phyloP scores from a whole-genome alignment of 176 grass and related monocot genomes.

The Metroxylon sagu region DNA sequence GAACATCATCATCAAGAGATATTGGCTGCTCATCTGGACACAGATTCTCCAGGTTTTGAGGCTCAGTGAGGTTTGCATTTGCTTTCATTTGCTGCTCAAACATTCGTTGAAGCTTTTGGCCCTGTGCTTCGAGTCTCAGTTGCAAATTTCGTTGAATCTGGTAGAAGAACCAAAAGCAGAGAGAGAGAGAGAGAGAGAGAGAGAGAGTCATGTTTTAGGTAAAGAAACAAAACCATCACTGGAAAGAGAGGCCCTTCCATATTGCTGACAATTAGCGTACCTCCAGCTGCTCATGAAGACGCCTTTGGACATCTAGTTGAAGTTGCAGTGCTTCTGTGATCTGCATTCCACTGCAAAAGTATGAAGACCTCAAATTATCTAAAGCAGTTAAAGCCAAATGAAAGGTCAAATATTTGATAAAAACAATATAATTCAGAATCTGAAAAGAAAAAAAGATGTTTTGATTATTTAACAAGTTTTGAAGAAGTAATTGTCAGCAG shows the following conservation, averaged over 20 bases:
- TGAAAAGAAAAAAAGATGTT: no score
- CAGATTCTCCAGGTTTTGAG: slow-evolving; percentile 8
- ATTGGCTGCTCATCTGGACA: neutral
- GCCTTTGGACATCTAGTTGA: slow-evolving; percentile 79
- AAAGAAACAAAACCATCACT: neutral
- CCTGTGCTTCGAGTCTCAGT: slow-evolving; percentile 75
- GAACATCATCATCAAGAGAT: slow-evolving; percentile 32
- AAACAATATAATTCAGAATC: no score
- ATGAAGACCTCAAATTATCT: neutral
- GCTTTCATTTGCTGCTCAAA: slow-evolving; percentile 72
- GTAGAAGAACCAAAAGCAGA: neutral
- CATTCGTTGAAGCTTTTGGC: slow-evolving; percentile 67
- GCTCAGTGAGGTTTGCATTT: slow-evolving; percentile 23
- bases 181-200: neutral
- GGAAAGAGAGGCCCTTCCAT: no score
- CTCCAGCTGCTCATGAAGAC: slow-evolving; percentile 94
- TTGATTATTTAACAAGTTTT: no score
- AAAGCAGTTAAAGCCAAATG: no score
- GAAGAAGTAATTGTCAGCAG: neutral
- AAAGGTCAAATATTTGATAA: no score
- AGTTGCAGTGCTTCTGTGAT: slow-evolving; percentile 70
- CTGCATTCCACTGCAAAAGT: slow-evolving; percentile 46
- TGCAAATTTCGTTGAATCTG: slow-evolving; percentile 73
- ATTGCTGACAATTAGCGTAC: slow-evolving; percentile 15
- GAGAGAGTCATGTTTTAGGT: neutral